Base-by-base conservation (phyloP, 179 eudicot genomes). In the Patellifolia procumbens region DNA sequence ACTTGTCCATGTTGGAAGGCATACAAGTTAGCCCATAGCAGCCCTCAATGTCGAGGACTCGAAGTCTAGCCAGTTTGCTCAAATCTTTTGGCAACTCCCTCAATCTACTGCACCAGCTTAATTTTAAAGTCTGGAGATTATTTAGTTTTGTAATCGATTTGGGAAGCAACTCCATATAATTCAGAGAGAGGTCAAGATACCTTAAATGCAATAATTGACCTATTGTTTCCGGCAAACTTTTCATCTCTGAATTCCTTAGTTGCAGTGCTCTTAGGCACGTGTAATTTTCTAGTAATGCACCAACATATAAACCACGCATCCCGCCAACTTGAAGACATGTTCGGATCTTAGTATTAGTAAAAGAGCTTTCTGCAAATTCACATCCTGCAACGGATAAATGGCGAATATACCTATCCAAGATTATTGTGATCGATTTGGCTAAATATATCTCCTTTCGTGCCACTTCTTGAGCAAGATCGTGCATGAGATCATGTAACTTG, bases 1-100 rank as follows among this genome's bases (percentile, higher is more conserved):
- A 76, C 51, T 74, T 66, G 24, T 79, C 81, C 53, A 84, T 73
- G 31, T 77, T 75, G 31, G 56, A 11, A 64, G 89, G 87, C 82
- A 76, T 76, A 29, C n/a, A 31, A 22, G 15, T 62, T 22, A 81
- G 42, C 22, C 29, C 12, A 0, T 28, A 32, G 49, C 82, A 81
- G 1, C 65, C 56, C 7, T 34, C 26, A 17, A 74, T 70, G 65
- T 81, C 74, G 17, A 87, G 73, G 60, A 83, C 77, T 32, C 82
- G 62, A 34, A 87, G 83, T 53, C 71, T 83, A 28, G 42, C 69
- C 28, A 85, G 20, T 39, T 67, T 78, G 15, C 67, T 39, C 77
- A 84, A 49, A 24, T 39, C 78, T 19, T 28, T 16, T 2, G 89
- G 89, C 65, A 87, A 31, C 74, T 74, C 49, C 20, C 0, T 43